Evolutionary conservation across 2,329 filamentous ascomycete species (phyloP), one percentile per base, ranked within the genome.

Genomic region (Parafenestella ontariensis): DNA sequence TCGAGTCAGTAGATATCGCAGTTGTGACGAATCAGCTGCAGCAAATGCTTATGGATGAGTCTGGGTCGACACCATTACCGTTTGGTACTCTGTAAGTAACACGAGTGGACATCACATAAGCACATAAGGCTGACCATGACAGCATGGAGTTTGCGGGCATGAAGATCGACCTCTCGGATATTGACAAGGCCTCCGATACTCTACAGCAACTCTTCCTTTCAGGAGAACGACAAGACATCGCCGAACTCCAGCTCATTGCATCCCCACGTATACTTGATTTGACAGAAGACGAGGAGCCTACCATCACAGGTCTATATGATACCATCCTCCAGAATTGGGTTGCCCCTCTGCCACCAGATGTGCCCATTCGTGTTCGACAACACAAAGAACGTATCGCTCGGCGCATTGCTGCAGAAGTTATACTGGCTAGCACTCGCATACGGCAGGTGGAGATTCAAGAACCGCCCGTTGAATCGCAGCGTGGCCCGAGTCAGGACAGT

Each of bases 331-430:
- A 68, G 15, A 63, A 59, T 8, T 76, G 69, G 67, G 56, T 77
- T 15, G 68, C 65, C 17, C 58, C 70, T 9, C 47, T 77, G 28
- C 68, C 73, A 5, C 10, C 40, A 7, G 47, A 63, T 5, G 59
- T 71, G 1, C 58, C 73, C 3, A 49, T 57, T 20, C 59, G 59
- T 26, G 50, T 71, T 29, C 69, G 74, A 6, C 65, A 71, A 52
- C 56, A 36, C 5, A 70, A 70, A 37, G 73, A 76, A 58, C 60
- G 63, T 17, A 57, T 74, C 15, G 69, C 69, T n/a, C 66, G 72
- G 29, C 66, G 64, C 3, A 47, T 76, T 15, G 75, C 78, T 13
- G 68, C 72, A 5, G 73, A 79, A 39, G 42, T 79, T 1, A 58
- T 71, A 2, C 59, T 81, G 5, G 71, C 77, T 29, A 75, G 72